Conservation (phyloP, 306 rosid genomes). For the Lathyrus aphaca region DNA sequence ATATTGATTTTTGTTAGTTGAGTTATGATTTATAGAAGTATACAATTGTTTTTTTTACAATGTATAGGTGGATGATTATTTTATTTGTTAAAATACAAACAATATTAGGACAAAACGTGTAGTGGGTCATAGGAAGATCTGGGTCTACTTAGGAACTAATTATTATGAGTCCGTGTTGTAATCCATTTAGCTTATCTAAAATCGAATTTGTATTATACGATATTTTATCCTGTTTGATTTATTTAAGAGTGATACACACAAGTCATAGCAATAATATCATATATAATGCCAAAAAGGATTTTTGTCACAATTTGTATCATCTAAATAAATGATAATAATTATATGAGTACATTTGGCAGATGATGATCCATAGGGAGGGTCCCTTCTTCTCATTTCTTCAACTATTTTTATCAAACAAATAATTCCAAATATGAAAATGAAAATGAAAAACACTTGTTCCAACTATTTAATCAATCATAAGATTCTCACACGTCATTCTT, state of each 20-base stretch:
- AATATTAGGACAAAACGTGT: slow-evolving; percentile 47
- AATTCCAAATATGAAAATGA: background rate
- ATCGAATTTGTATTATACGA: background rate
- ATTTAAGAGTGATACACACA: slow-evolving; percentile 41
- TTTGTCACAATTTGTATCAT: slow-evolving; percentile 58
- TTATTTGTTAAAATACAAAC: background rate
- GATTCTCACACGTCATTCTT: background rate
- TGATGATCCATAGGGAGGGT: slow-evolving; percentile 54
- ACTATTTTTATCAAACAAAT: slow-evolving; percentile 39
- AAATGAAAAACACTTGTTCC: slow-evolving; percentile 1
- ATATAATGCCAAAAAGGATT: slow-evolving; percentile 55
- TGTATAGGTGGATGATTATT: too few species aligned
- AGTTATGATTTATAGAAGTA: too few species aligned
- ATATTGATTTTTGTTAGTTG: too few species aligned
- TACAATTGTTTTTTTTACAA: too few species aligned
- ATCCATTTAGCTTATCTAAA: slow-evolving; percentile 36
- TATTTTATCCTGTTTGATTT: slow-evolving; percentile 2
- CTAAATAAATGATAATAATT: slow-evolving; percentile 53
- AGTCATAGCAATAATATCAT: slow-evolving; percentile 49
- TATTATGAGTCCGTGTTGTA: slow-evolving; percentile 34
- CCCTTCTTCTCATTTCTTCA: slow-evolving; percentile 35
- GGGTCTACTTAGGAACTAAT: slow-evolving; percentile 40
- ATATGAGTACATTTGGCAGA: slow-evolving; percentile 40
- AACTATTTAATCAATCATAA: slow-evolving; percentile 27
- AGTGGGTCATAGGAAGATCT: slow-evolving; percentile 39